phyloP scores from a whole-genome alignment of 306 rosid genomes.

The Medicago ruthenica region DNA sequence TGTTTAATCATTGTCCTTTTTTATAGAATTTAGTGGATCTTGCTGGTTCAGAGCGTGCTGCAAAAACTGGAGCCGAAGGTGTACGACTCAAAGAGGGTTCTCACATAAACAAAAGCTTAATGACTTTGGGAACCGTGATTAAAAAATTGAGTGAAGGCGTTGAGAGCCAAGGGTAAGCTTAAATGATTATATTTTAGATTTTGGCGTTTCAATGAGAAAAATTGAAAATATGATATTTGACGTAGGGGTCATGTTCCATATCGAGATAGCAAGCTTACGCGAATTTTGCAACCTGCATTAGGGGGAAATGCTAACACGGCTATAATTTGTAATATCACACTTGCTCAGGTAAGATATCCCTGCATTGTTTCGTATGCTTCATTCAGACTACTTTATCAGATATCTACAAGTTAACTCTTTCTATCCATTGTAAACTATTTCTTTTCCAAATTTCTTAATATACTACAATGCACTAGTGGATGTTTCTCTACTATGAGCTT shows the following conservation, averaged over 20 bases:
- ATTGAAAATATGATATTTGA: conserved; percentile 34
- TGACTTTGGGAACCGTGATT: conserved; percentile 98
- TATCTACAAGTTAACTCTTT: not conserved
- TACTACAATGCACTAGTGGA: not conserved
- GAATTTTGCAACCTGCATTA: conserved; percentile 92
- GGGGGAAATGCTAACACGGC: conserved; percentile 99
- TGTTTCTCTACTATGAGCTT: conserved; percentile 19
- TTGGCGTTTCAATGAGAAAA: conserved; percentile 30
- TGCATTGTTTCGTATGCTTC: conserved; percentile 18
- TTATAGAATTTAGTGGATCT: conserved; percentile 94
- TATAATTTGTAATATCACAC: conserved; percentile 93
- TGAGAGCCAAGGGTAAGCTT: conserved; percentile 95
- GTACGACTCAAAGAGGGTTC: conserved; percentile 95
- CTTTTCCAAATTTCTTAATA: conserved; percentile 20
- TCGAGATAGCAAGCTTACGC: conserved; percentile 98
- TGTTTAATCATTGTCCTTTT: conserved; percentile 30
- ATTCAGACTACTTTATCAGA: conserved; percentile 12
- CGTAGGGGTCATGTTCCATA: conserved; percentile 97
- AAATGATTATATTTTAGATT: conserved; percentile 24
- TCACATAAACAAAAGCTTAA: conserved; percentile 92
- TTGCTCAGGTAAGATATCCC: conserved; percentile 70
- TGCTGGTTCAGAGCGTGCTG: conserved; percentile 99
- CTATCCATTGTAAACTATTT: conserved; percentile 17
- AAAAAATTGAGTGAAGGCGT: conserved; percentile 97
- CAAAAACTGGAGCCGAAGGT: conserved; percentile 99